Evolutionary conservation across 2,329 filamentous ascomycete species (phyloP), one percentile per base, ranked within the genome.

Genomic region (Penicillium sp.): DNA sequence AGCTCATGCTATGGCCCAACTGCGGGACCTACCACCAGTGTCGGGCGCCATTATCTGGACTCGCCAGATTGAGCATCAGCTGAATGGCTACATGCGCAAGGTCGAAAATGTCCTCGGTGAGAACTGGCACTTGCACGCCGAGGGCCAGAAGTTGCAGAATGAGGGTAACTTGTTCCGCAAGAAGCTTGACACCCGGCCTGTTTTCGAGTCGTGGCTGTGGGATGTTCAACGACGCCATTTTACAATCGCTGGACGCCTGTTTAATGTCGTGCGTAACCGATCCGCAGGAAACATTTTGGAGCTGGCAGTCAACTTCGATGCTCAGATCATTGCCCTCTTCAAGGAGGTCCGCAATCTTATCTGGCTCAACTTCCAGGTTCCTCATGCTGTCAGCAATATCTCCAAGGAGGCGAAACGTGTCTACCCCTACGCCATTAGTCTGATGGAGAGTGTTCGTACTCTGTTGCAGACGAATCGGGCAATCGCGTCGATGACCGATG

Each of bases 391-490:
- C 69, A 95, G 89, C 75, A 97, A 91, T 62, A 91, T 96, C 53
- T 96, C 95, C 1, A 99, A 97, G 75, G 94, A 99, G 72, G 95
- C 94, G n/a, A 96, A 97, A 76, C 86, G 94, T 52, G 94, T 99
- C 4, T 99, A 99, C 68, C 94, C 94, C 0, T 99, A 95, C 70
- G 94, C 95, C 25, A 92, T 99, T 63, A 97, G 92, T 70, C 78
- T 99, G 64, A 99, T 99, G 92, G 94, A 99, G 77, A 97, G 92
- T 68, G 91, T 97, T n/a, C 86, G 92, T 57, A 97, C 92, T 0
- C 88, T 96, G 62, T 85, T 91, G 2, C 93, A 97, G 75, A 97
- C 92, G 0, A 88, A 89, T 65, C 87, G 91, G 31, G 86, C 90
- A 50, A 95, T 99, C 58, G 81, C 86, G 19, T 85, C 89, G 53